Evolutionary conservation across 2,329 filamentous ascomycete genomes (phyloP).

Genomic region (Aspergillus vadensis): DNA sequence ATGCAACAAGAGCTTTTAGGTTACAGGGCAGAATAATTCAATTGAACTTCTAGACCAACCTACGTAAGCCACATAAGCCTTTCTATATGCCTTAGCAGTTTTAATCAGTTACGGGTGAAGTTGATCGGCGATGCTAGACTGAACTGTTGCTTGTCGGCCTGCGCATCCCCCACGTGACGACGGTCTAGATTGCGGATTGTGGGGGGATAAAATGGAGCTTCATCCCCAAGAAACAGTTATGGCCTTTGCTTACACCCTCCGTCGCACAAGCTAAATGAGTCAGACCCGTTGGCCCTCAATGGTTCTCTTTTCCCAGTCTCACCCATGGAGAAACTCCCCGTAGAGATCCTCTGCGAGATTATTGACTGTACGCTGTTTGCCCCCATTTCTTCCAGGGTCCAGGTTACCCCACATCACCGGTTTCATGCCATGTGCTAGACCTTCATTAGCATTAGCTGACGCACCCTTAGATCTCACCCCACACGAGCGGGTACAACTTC

Average conservation of each 20-base stretch:
- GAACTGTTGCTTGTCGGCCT: neutral
- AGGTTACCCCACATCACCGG: constrained; percentile 15
- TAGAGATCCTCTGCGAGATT: constrained; percentile 66
- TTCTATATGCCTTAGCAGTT: too few species aligned
- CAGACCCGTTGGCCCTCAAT: constrained; percentile 27
- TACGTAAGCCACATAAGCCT: too few species aligned
- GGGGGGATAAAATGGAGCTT: constrained; percentile 15
- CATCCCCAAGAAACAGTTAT: constrained; percentile 6
- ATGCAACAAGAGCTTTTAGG: neutral
- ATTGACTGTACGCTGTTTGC: constrained; percentile 56
- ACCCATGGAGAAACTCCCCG: constrained; percentile 59
- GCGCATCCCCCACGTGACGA: constrained; percentile 16
- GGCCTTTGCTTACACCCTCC: constrained; percentile 8
- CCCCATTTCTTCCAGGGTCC: constrained; percentile 20
- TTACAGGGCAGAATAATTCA: neutral
- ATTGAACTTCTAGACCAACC: neutral
- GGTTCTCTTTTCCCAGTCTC: constrained; percentile 22
- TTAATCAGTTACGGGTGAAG: neutral
- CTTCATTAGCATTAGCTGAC: constrained; percentile 23
- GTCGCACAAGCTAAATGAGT: constrained; percentile 17
- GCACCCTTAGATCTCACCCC: constrained; percentile 60
- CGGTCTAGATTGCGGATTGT: constrained; percentile 18
- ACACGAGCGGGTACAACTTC: constrained; percentile 65
- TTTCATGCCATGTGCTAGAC: constrained; percentile 13
- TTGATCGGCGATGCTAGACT: neutral